Conservation (phyloP, 1,284 basidiomycete species). For the Ceratobasidium sp. region DNA sequence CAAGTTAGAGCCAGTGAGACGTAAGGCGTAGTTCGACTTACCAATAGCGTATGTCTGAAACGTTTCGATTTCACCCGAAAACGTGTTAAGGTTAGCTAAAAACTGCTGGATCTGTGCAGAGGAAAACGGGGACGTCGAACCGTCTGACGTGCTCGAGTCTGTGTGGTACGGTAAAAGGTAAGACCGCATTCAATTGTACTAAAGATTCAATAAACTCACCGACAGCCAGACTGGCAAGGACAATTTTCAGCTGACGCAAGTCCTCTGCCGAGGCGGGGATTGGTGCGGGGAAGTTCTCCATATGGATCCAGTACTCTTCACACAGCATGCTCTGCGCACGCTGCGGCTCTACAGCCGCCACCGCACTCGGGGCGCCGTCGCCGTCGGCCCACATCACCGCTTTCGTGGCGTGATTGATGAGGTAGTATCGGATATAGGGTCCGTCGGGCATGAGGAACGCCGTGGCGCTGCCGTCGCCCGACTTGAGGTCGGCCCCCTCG, state of each 20-base stretch:
- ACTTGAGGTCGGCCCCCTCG: not conserved
- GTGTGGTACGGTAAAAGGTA: not conserved
- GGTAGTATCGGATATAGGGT: not conserved
- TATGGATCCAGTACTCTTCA: conserved; percentile 28
- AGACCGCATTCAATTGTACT: too few relatives aligned
- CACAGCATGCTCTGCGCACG: not conserved
- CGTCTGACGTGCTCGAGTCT: conserved; percentile 20
- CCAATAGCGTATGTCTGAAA: conserved; percentile 25
- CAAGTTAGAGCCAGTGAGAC: not conserved
- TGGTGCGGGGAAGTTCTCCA: conserved; percentile 20
- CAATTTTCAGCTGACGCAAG: not conserved
- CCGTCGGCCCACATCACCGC: not conserved
- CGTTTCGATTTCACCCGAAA: not conserved
- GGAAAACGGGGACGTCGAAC: conserved; percentile 24
- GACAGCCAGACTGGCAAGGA: conserved; percentile 8
- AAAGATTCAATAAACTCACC: not conserved
- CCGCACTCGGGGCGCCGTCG: not conserved
- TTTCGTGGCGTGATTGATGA: not conserved
- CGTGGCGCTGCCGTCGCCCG: not conserved
- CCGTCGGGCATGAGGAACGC: not conserved
- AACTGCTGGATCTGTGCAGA: conserved; percentile 10
- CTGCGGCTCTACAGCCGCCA: not conserved
- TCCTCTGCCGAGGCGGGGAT: not conserved
- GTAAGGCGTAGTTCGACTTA: not conserved
- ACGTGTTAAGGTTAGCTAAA: not conserved